These are phyloP conservation scores for Chaetomium sp. DNA, from an alignment of 2,329 filamentous ascomycete genomes.

Conservation along the genomic window DNA sequence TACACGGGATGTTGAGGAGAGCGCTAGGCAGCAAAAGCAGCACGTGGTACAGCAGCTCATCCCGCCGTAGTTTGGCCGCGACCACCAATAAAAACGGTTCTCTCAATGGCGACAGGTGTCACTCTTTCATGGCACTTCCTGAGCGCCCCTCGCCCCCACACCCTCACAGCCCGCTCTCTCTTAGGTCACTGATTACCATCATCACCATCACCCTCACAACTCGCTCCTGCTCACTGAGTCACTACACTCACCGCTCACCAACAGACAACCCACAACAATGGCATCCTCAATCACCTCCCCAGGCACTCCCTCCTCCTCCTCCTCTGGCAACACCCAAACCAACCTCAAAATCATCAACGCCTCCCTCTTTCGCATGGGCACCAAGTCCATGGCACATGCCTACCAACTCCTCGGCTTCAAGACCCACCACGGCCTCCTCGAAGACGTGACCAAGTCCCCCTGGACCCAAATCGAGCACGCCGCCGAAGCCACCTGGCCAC, in stretches of 20 bases:
- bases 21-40: neutral
- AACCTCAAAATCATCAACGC: conserved; percentile 23
- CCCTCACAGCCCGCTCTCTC: neutral
- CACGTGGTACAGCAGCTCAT: neutral
- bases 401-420: conserved; percentile 25
- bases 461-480: conserved; percentile 26
- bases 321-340: neutral
- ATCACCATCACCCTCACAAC: neutral
- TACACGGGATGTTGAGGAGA: neutral
- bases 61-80: neutral
- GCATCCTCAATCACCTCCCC: neutral
- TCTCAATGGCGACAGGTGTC: neutral
- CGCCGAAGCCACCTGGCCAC: conserved; percentile 26
- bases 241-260: neutral
- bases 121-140: neutral
- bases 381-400: conserved; percentile 23
- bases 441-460: conserved; percentile 3
- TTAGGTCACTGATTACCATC: neutral
- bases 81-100: neutral
- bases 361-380: conserved; percentile 25
- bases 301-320: neutral
- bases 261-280: neutral
- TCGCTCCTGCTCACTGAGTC: neutral
- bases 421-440: conserved; percentile 26
- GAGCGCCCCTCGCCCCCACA: neutral